Percentiles rank a stretch among this genome's conserved stretches.
phyloP scores from a whole-genome alignment of 106 monocot genomes.

The Dendrobium catenatum region DNA sequence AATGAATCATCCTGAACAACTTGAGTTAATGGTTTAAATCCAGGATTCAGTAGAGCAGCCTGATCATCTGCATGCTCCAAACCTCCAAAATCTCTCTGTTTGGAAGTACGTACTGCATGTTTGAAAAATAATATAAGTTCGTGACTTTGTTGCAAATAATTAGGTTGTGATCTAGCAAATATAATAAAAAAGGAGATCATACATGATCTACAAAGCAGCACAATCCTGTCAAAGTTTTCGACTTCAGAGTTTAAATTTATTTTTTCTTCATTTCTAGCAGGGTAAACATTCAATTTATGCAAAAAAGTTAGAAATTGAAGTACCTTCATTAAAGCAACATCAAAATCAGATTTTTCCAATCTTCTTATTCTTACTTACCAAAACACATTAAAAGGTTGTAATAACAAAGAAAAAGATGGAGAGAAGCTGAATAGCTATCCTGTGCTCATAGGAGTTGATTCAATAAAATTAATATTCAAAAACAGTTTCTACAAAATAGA shows the following conservation, averaged over 20 bases:
- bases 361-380: not conserved
- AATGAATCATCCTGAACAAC: conserved; percentile 89
- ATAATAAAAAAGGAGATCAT: not conserved
- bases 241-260: not conserved
- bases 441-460: not conserved
- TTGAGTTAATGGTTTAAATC: conserved; percentile 65
- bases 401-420: not conserved
- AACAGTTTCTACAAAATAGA: not conserved
- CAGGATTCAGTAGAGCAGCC: conserved; percentile 78
- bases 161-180: not conserved
- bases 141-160: not conserved
- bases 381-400: not conserved
- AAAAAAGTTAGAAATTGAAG: not conserved
- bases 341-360: not conserved
- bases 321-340: not conserved
- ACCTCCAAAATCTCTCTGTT: conserved; percentile 93
- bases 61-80: conserved; percentile 89
- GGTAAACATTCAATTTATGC: not conserved
- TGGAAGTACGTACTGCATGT: conserved; percentile 76
- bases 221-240: not conserved
- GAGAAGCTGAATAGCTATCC: not conserved
- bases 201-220: not conserved
- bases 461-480: not conserved
- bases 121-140: conserved; percentile 3
- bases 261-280: not conserved